Evolutionary conservation across 1,139 yeast genomes (phyloP).

Genomic region (Oligophagozyma castellii): DNA sequence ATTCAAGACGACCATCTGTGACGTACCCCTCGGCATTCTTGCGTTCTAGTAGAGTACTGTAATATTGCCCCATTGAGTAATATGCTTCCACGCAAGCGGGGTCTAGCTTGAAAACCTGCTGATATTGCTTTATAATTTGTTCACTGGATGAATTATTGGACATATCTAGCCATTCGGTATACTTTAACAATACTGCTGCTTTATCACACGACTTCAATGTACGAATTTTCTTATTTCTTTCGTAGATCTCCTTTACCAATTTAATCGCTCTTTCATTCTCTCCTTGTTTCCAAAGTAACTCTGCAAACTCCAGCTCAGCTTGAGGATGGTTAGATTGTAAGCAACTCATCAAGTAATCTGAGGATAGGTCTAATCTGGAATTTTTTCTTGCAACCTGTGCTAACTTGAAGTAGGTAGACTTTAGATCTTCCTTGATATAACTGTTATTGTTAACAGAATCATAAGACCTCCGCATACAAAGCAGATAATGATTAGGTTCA

Average conservation of each 20-base stretch:
- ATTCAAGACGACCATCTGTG: conserved; percentile 51
- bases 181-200: conserved; percentile 52
- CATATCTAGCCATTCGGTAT: conserved; percentile 79
- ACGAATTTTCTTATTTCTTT: conserved; percentile 13
- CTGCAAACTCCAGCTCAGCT: conserved; percentile 71
- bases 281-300: conserved; percentile 81
- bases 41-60: conserved; percentile 62
- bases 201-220: conserved; percentile 20
- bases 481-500: conserved; percentile 45
- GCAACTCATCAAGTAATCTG: conserved; percentile 60
- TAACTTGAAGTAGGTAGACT: conserved; percentile 42
- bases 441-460: conserved; percentile 30
- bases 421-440: conserved; percentile 30
- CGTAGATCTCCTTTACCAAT: conserved; percentile 36
- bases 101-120: conserved; percentile 43
- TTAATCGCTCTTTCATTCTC: conserved; percentile 79
- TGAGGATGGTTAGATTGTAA: conserved; percentile 29
- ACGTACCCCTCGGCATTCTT: conserved; percentile 28
- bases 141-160: conserved; percentile 77
- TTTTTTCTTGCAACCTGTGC: conserved; percentile 59
- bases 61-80: conserved; percentile 70
- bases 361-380: conserved; percentile 59
- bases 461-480: conserved; percentile 47
- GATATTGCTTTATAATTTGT: conserved; percentile 59
- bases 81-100: conserved; percentile 66